These are phyloP conservation scores for Trapa incisa DNA, from an alignment of 345 rosid genomes.

Conservation along the genomic window DNA sequence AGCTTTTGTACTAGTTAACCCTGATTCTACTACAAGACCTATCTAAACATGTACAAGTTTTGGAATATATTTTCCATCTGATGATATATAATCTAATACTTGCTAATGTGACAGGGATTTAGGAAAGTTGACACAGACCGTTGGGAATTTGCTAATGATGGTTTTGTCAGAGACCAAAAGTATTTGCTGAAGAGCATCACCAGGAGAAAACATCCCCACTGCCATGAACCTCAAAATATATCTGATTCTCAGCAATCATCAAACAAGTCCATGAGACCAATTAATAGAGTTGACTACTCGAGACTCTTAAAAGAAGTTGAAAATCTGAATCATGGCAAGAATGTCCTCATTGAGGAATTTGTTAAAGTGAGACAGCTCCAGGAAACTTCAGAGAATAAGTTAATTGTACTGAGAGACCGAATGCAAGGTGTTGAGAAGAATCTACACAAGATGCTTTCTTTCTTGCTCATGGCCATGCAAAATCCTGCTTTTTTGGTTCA, in stretches of 20 bases:
- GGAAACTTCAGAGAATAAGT: slow-evolving; percentile 52
- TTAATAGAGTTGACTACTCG: slow-evolving; percentile 19
- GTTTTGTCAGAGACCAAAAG: slow-evolving; percentile 61
- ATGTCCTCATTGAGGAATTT: slow-evolving; percentile 51
- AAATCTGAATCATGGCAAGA: slow-evolving; percentile 57
- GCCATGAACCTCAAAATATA: slow-evolving; percentile 30
- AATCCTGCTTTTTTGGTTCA: slow-evolving; percentile 65
- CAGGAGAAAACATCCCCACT: slow-evolving; percentile 61
- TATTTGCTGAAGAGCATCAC: slow-evolving; percentile 50
- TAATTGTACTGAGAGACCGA: slow-evolving; percentile 50
- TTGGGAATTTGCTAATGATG: slow-evolving; percentile 85
- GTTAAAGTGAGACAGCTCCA: slow-evolving; percentile 61
- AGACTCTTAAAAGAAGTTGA: slow-evolving; percentile 70
- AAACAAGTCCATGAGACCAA: slow-evolving; percentile 18
- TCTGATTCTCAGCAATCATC: slow-evolving; percentile 11
- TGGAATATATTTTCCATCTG: background rate
- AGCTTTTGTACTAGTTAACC: background rate
- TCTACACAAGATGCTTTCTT: slow-evolving; percentile 91
- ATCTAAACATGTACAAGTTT: background rate
- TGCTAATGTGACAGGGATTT: slow-evolving; percentile 55
- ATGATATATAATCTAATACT: background rate
- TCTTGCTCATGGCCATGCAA: slow-evolving; percentile 84
- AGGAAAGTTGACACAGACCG: slow-evolving; percentile 70
- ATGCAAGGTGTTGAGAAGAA: slow-evolving; percentile 87
- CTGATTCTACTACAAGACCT: background rate